Conservation (phyloP, 2,329 filamentous ascomycete species). For the Sporothrix pallida region DNA sequence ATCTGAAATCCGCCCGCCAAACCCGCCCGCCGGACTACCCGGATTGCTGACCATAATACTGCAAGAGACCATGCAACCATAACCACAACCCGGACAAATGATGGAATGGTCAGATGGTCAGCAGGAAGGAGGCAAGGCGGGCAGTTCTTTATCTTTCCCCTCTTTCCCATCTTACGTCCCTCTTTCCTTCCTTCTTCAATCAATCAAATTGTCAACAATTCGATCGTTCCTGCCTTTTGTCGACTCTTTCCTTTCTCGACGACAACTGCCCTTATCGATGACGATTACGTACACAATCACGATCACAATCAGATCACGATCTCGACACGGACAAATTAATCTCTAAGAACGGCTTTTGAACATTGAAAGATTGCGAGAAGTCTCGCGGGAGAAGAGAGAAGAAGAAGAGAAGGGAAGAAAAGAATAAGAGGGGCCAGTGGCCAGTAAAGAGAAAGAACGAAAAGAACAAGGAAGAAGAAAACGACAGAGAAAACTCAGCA, state of each 20-base stretch:
- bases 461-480: not conserved
- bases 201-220: too few species aligned
- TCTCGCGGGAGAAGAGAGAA: not conserved
- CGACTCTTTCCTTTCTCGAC: not conserved
- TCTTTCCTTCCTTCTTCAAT: not conserved
- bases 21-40: slow-evolving; percentile 9
- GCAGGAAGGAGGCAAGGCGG: too few species aligned
- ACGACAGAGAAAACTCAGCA: too few species aligned
- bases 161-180: not conserved
- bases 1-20: not conserved
- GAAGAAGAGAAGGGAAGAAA: not conserved
- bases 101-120: too few species aligned
- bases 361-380: not conserved
- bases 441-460: not conserved
- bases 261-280: not conserved
- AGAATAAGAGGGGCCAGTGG: too few species aligned
- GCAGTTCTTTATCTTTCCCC: not conserved
- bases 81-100: too few species aligned
- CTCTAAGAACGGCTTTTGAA: not conserved
- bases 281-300: not conserved
- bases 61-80: too few species aligned
- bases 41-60: not conserved
- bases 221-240: not conserved
- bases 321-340: not conserved
- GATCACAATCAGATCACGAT: not conserved